Conservation (phyloP, 352 stramenopile species). For the Phytophthora sansomeana region DNA sequence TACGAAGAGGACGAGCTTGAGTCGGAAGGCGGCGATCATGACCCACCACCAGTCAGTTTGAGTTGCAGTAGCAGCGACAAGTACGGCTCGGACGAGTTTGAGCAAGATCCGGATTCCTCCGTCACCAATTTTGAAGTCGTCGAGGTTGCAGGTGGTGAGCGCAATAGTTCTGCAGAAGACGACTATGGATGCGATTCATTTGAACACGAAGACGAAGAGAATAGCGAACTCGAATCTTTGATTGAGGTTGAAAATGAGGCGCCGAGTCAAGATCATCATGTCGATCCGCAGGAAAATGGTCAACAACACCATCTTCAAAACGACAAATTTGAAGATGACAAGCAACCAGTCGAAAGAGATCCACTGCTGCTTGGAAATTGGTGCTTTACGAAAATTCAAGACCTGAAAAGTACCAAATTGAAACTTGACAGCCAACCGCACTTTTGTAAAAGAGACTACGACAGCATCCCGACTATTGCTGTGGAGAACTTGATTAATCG, state of each 20-base stretch:
- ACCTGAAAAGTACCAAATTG: background rate
- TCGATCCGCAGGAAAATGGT: background rate
- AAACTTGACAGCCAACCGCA: background rate
- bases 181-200: conserved; percentile 27
- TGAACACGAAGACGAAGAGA: conserved; percentile 13
- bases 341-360: background rate
- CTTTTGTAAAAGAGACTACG: too few species aligned
- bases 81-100: conserved; percentile 26
- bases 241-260: background rate
- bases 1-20: conserved; percentile 34
- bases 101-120: conserved; percentile 20
- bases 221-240: background rate
- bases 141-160: background rate
- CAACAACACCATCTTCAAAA: background rate
- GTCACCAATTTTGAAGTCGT: background rate
- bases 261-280: background rate
- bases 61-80: conserved; percentile 16
- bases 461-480: too few species aligned
- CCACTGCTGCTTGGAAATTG: conserved; percentile 13
- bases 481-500: conserved; percentile 18
- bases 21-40: conserved; percentile 1
- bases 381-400: conserved; percentile 21
- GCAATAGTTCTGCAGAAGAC: background rate
- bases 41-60: background rate
- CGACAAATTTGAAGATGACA: background rate